phyloP scores from a whole-genome alignment of 768 basidiomycete species.

The Lentinula detonsa region DNA sequence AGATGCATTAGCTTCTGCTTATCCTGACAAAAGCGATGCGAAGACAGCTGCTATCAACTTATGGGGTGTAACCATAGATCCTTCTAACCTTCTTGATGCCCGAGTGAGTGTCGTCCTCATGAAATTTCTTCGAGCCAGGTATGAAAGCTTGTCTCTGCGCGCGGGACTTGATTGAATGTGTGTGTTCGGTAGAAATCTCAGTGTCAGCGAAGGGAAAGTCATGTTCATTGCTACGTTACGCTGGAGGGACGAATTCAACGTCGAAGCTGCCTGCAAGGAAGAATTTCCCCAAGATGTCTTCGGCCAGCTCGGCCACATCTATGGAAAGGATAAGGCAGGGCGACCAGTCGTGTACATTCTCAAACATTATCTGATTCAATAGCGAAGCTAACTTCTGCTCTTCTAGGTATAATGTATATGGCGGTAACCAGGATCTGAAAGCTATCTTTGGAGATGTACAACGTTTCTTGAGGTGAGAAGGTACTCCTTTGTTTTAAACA shows the following conservation, averaged over 20 bases:
- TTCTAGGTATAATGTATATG: conserved; percentile 73
- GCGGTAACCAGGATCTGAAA: conserved; percentile 58
- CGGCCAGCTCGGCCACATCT: conserved; percentile 55
- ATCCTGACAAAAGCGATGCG: conserved; percentile 49
- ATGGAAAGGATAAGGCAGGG: conserved; percentile 66
- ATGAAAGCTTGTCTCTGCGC: background rate
- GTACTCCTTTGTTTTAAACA: background rate
- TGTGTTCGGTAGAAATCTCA: background rate
- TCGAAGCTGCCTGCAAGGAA: conserved; percentile 55
- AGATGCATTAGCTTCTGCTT: conserved; percentile 52
- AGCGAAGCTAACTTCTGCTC: background rate
- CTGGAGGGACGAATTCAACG: conserved; percentile 64
- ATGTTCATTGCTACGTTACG: conserved; percentile 66
- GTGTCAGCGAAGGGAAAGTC: conserved; percentile 39
- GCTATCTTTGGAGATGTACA: conserved; percentile 73
- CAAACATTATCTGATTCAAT: background rate
- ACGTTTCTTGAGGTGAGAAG: conserved; percentile 60
- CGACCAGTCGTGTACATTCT: conserved; percentile 60
- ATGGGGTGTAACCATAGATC: conserved; percentile 72
- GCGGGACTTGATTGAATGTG: background rate
- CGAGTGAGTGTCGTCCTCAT: conserved; percentile 70
- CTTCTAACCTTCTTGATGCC: conserved; percentile 48
- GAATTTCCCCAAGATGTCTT: conserved; percentile 59
- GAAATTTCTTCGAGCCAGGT: conserved; percentile 81
- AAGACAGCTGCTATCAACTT: conserved; percentile 46